Conservation (phyloP, 495 filamentous ascomycete genomes). For the Aspergillus sparsus region DNA sequence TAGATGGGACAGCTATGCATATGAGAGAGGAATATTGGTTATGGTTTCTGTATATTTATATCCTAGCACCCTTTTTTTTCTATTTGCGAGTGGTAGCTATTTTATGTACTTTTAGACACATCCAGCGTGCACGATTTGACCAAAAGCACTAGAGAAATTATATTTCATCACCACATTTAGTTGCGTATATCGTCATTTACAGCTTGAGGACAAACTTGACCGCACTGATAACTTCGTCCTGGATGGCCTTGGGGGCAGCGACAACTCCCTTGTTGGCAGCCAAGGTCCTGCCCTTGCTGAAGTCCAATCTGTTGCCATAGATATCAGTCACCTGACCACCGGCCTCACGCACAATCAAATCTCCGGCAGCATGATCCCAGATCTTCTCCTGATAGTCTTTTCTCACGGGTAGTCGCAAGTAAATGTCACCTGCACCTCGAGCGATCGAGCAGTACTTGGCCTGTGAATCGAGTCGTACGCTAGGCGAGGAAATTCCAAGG, state of each 20-base stretch:
- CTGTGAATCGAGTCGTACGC: constrained; percentile 94
- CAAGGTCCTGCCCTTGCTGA: constrained; percentile 82
- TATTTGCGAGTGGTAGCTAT: constrained; percentile 27
- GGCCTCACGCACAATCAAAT: constrained; percentile 90
- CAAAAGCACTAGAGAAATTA: constrained; percentile 20
- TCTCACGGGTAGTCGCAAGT: constrained; percentile 80
- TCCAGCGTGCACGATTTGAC: constrained; percentile 34
- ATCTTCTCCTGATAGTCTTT: constrained; percentile 97
- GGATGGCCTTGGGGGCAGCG: constrained; percentile 74
- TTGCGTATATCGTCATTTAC: constrained; percentile 35
- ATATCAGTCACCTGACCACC: constrained; percentile 90
- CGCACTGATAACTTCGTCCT: constrained; percentile 73
- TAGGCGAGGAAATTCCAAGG: constrained; percentile 80
- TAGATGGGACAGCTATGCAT: constrained; percentile 41
- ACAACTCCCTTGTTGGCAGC: constrained; percentile 89
- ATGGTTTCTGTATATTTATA: constrained; percentile 46
- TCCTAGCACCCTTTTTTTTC: constrained; percentile 30
- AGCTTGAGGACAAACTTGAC: constrained; percentile 76
- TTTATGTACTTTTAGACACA: constrained; percentile 44
- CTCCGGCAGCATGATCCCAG: constrained; percentile 98
- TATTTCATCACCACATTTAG: constrained; percentile 17
- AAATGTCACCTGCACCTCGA: constrained; percentile 92
- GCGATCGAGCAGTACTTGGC: constrained; percentile 97
- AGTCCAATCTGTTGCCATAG: constrained; percentile 77
- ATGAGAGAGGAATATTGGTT: constrained; percentile 23